These are phyloP conservation scores for Dipodascus geniculatus DNA, from an alignment of 805 yeast species.

Conservation along the genomic window DNA sequence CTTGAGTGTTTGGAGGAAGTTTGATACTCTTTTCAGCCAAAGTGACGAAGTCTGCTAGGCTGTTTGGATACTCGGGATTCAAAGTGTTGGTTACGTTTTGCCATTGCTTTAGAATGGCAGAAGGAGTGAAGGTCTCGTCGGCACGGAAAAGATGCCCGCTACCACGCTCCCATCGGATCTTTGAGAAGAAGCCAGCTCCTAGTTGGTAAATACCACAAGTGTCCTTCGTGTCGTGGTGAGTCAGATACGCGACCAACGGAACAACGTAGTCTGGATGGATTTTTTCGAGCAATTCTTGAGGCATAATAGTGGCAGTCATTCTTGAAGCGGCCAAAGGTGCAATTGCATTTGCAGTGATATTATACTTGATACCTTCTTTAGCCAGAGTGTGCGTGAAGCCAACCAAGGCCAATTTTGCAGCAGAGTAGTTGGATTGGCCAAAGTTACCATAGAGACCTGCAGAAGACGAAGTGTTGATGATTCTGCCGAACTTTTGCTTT, in stretches of 20 bases:
- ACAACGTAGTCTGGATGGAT: slow-evolving; percentile 81
- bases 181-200: slow-evolving; percentile 89
- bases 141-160: slow-evolving; percentile 79
- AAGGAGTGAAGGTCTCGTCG: slow-evolving; percentile 68
- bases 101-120: slow-evolving; percentile 61
- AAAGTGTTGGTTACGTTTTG: slow-evolving; percentile 48
- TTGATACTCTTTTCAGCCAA: slow-evolving; percentile 41
- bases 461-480: slow-evolving; percentile 90
- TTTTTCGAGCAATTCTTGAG: slow-evolving; percentile 70
- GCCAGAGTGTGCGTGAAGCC: slow-evolving; percentile 93
- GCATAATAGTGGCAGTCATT: slow-evolving; percentile 87
- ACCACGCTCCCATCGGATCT: slow-evolving; percentile 90
- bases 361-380: slow-evolving; percentile 80
- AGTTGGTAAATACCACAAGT: slow-evolving; percentile 77
- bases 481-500: slow-evolving; percentile 77
- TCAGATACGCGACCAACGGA: slow-evolving; percentile 76
- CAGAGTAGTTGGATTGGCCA: slow-evolving; percentile 92
- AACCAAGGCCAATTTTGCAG: slow-evolving; percentile 81
- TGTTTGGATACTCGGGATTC: slow-evolving; percentile 53
- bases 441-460: slow-evolving; percentile 96
- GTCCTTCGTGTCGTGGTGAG: slow-evolving; percentile 51
- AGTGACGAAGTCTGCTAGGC: slow-evolving; percentile 57
- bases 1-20: slow-evolving; percentile 49
- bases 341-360: slow-evolving; percentile 74
- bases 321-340: slow-evolving; percentile 94